Conservation (phyloP, 495 filamentous ascomycete genomes). For the Penicillium subrubescens region DNA sequence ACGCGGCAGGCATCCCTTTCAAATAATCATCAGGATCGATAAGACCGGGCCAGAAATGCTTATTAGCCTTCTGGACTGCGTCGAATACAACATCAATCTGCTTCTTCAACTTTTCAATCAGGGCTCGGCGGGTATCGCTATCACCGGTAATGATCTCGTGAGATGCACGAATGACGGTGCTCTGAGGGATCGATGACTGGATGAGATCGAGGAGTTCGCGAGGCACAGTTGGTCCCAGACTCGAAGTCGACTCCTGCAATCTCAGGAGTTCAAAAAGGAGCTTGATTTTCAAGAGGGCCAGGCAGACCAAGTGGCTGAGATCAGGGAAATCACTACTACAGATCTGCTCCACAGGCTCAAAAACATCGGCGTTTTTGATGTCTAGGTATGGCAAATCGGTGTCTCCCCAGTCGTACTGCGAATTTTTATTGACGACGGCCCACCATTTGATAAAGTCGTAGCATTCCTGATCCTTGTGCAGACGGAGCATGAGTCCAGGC, state of each 20-base stretch:
- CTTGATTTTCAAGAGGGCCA: conserved; percentile 17
- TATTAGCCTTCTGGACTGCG: background rate
- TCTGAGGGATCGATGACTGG: background rate
- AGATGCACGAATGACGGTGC: background rate
- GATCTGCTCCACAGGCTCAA: conserved; percentile 20
- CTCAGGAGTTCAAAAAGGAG: conserved; percentile 5
- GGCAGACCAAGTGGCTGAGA: background rate
- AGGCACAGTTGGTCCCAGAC: background rate
- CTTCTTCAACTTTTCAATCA: background rate
- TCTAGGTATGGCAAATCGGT: conserved; percentile 29
- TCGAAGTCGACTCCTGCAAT: background rate
- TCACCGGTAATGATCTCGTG: background rate
- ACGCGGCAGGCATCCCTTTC: background rate
- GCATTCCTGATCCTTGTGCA: conserved; percentile 54
- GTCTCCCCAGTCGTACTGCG: conserved; percentile 43
- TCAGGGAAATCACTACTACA: background rate
- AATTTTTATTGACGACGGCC: conserved; percentile 14
- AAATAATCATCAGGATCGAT: background rate
- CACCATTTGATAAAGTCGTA: conserved; percentile 60
- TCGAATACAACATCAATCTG: background rate
- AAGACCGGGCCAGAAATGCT: background rate
- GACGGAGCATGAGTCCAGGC: conserved; percentile 47
- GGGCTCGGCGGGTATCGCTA: background rate
- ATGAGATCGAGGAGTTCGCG: conserved; percentile 1
- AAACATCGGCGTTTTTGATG: conserved; percentile 30